Evolutionary conservation across 2,329 filamentous ascomycete genomes (phyloP).

Genomic region (Trichoderma cornu-damae): DNA sequence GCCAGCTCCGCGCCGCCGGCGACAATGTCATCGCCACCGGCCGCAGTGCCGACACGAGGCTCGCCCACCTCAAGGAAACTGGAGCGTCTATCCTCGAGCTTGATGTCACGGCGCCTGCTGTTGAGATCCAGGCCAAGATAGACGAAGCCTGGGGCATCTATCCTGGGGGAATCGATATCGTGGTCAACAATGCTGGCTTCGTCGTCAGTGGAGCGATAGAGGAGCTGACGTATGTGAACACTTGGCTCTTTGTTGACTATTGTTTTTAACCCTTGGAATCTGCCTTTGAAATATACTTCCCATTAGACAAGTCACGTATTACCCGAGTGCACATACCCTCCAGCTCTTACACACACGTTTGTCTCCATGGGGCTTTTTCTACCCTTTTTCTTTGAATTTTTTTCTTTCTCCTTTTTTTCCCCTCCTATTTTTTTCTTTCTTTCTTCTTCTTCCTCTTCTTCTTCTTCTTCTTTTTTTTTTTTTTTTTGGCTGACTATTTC

Average conservation of each 20-base stretch:
- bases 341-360: background rate
- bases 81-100: conserved; percentile 24
- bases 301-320: background rate
- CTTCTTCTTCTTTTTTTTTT: no score
- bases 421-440: no score
- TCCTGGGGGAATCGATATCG: conserved; percentile 32
- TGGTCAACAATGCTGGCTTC: conserved; percentile 39
- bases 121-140: conserved; percentile 19
- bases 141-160: conserved; percentile 22
- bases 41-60: conserved; percentile 32
- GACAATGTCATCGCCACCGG: conserved; percentile 41
- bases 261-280: background rate
- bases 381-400: no score
- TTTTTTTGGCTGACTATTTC: background rate
- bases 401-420: no score
- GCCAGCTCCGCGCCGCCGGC: conserved; percentile 34
- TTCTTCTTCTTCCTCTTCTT: no score
- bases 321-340: background rate
- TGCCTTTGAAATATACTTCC: background rate
- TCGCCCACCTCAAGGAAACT: conserved; percentile 30
- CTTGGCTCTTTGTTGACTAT: background rate
- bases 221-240: conserved; percentile 23
- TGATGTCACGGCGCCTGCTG: conserved; percentile 18
- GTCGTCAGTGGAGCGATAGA: conserved; percentile 26
- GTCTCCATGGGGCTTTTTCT: background rate